These are phyloP conservation scores for Fusarium agapanthi DNA, from an alignment of 2,329 filamentous ascomycete genomes.

Conservation along the genomic window DNA sequence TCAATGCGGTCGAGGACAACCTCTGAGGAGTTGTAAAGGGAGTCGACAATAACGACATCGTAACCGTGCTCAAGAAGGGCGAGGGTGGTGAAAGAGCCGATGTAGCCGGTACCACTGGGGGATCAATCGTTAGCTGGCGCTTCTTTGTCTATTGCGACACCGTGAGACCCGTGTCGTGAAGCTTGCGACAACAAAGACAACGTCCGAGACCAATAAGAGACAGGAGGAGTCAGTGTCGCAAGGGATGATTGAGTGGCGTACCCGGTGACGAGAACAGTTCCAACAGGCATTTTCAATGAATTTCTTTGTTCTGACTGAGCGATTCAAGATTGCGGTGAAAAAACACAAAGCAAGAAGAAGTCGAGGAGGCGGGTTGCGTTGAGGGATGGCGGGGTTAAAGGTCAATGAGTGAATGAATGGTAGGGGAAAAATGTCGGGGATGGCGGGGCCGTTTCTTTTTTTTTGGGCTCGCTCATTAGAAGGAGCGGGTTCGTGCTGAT, in stretches of 20 bases:
- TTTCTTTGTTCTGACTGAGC: constrained; percentile 38
- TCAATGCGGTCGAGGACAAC: constrained; percentile 95
- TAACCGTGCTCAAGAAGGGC: constrained; percentile 93
- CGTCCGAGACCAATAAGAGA: not conserved
- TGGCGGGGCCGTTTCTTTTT: constrained; percentile 34
- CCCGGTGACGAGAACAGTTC: constrained; percentile 93
- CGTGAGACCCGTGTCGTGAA: not conserved
- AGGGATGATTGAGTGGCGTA: constrained; percentile 53
- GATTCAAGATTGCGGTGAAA: constrained; percentile 33
- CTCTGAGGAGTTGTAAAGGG: constrained; percentile 93
- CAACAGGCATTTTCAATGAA: constrained; percentile 71
- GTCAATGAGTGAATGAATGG: constrained; percentile 2
- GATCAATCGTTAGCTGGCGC: constrained; percentile 29
- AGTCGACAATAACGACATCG: constrained; percentile 96
- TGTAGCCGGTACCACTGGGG: constrained; percentile 94
- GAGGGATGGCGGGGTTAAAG: constrained; percentile 30
- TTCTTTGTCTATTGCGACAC: constrained; percentile 23
- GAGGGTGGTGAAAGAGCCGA: constrained; percentile 95
- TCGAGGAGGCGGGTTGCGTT: constrained; percentile 16
- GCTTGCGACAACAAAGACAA: constrained; percentile 30
- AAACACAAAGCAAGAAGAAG: constrained; percentile 12
- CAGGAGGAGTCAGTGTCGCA: constrained; percentile 7
- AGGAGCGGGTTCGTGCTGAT: constrained; percentile 16
- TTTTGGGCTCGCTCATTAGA: not conserved
- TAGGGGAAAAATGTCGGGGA: constrained; percentile 3